Conservation (phyloP, 1,139 yeast genomes). For the Yamadazyma triangularis region DNA sequence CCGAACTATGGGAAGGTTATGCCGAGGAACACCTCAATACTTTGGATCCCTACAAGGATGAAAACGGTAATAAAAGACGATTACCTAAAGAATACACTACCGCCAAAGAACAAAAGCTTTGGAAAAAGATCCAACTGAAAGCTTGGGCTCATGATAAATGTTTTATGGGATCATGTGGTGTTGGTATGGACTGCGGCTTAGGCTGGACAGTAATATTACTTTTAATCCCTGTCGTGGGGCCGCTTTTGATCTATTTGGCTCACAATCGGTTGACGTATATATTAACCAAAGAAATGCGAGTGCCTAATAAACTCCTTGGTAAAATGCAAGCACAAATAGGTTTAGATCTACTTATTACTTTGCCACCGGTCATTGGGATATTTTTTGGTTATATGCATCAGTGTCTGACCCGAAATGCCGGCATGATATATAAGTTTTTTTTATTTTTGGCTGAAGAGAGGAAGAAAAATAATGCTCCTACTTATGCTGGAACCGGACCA, state of each 20-base stretch:
- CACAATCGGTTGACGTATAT: conserved; percentile 61
- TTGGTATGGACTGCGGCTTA: conserved; percentile 69
- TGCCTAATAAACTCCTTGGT: conserved; percentile 59
- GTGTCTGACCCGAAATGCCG: conserved; percentile 88
- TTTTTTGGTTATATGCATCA: conserved; percentile 76
- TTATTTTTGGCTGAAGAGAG: conserved; percentile 34
- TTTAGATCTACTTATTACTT: conserved; percentile 65
- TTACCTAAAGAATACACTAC: conserved; percentile 53
- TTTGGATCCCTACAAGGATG: conserved; percentile 67
- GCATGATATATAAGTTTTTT: conserved; percentile 55
- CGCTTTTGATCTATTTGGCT: conserved; percentile 70
- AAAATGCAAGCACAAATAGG: conserved; percentile 72
- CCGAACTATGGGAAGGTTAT: conserved; percentile 58
- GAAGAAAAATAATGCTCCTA: conserved; percentile 16
- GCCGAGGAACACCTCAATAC: conserved; percentile 63
- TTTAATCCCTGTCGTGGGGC: conserved; percentile 76
- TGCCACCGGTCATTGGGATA: conserved; percentile 77
- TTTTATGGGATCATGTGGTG: conserved; percentile 66
- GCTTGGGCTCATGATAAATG: conserved; percentile 90
- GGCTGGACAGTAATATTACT: conserved; percentile 73
- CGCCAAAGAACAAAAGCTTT: conserved; percentile 58
- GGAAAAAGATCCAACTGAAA: conserved; percentile 66
- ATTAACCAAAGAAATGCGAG: conserved; percentile 49
- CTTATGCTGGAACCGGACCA: conserved; percentile 20
- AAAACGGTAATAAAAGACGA: conserved; percentile 51